Conservation (phyloP, 352 stramenopile species). For the Globisporangium splendens region DNA sequence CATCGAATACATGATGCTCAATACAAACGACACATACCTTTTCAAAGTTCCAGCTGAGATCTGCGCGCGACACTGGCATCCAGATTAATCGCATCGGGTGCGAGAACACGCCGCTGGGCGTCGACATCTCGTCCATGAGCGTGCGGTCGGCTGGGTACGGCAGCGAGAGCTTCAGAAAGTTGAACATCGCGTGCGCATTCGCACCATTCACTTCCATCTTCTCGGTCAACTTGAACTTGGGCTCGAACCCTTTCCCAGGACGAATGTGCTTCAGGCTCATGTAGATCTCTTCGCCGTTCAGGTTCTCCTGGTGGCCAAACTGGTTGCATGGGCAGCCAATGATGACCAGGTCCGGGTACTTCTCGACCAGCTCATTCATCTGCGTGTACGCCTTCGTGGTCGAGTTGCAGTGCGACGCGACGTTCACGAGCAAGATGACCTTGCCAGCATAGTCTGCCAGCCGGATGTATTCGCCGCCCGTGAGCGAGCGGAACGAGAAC, state of each 20-base stretch:
- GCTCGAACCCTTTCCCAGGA: constrained; percentile 64
- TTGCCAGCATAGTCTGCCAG: constrained; percentile 68
- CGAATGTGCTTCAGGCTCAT: constrained; percentile 71
- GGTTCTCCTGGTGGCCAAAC: constrained; percentile 82
- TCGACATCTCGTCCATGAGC: constrained; percentile 77
- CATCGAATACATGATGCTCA: background rate
- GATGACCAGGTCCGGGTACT: constrained; percentile 65
- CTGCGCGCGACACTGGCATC: constrained; percentile 77
- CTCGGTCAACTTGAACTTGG: constrained; percentile 69
- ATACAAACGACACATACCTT: constrained; percentile 33
- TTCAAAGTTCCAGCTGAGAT: constrained; percentile 85
- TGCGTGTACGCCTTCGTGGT: constrained; percentile 69
- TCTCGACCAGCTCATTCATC: constrained; percentile 61
- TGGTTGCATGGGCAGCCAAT: constrained; percentile 79
- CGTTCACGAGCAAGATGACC: constrained; percentile 67
- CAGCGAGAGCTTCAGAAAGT: constrained; percentile 69
- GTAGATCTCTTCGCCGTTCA: constrained; percentile 77
- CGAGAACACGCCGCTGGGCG: constrained; percentile 71
- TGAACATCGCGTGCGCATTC: constrained; percentile 76
- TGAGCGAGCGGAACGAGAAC: constrained; percentile 73
- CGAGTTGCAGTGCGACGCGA: constrained; percentile 81
- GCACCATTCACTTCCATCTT: constrained; percentile 80
- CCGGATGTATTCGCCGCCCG: constrained; percentile 52
- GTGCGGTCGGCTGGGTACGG: constrained; percentile 70
- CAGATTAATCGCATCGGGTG: constrained; percentile 82